These are phyloP conservation scores for Theileria luwenshuni DNA, from an alignment of 169 alveolate species.

Conservation along the genomic window DNA sequence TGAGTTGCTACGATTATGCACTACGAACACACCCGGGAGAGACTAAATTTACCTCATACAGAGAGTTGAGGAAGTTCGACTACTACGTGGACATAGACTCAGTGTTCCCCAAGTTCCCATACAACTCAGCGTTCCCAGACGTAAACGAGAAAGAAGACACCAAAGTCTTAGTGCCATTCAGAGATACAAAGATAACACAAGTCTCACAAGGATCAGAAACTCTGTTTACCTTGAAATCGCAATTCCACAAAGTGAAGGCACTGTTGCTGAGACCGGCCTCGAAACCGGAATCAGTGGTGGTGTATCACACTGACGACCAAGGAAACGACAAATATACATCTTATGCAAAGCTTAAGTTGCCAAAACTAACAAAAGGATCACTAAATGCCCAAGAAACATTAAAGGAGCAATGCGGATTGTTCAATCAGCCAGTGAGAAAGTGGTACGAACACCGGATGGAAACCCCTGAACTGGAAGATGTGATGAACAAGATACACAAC, in stretches of 20 bases:
- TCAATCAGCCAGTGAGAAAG: too few species aligned
- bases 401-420: too few species aligned
- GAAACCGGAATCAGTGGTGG: background rate
- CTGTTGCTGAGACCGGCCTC: conserved; percentile 3
- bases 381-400: too few species aligned
- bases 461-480: too few species aligned
- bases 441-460: too few species aligned
- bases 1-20: background rate
- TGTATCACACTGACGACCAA: conserved; percentile 6
- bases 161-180: conserved; percentile 4
- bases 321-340: conserved; percentile 5
- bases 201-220: background rate
- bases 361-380: too few species aligned
- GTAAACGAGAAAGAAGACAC: background rate
- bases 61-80: background rate
- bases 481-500: too few species aligned
- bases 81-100: conserved; percentile 15
- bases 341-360: background rate
- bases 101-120: background rate
- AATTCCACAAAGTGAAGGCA: conserved; percentile 15
- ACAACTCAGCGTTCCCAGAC: background rate
- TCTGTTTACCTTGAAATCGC: conserved; percentile 6
- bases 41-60: background rate
- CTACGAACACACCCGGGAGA: background rate
- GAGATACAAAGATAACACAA: background rate